Conservation (phyloP, 2,329 filamentous ascomycete species). For the Sclerotinia minor region DNA sequence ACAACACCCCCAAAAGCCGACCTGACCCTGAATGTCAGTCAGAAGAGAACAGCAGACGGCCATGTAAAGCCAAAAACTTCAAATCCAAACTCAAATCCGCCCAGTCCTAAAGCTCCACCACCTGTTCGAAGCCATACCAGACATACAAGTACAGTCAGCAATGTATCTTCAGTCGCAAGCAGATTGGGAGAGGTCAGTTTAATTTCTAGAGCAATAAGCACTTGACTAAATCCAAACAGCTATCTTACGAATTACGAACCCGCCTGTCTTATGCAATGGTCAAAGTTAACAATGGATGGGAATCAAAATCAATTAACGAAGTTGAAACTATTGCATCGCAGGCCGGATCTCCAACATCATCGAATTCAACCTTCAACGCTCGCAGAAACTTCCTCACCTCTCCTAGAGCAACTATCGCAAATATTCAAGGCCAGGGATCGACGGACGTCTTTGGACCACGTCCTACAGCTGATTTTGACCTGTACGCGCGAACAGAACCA, state of each 20-base stretch:
- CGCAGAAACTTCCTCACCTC: slow-evolving; percentile 56
- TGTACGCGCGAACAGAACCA: slow-evolving; percentile 41
- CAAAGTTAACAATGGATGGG: slow-evolving; percentile 89
- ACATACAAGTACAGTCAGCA: slow-evolving; percentile 68
- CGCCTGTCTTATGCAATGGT: slow-evolving; percentile 91
- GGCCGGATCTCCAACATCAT: slow-evolving; percentile 62
- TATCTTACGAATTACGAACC: slow-evolving; percentile 67
- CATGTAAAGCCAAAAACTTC: slow-evolving; percentile 59
- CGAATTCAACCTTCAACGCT: slow-evolving; percentile 56
- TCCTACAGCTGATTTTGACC: slow-evolving; percentile 39
- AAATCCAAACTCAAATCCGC: slow-evolving; percentile 53
- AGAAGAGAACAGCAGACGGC: slow-evolving; percentile 78
- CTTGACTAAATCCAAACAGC: slow-evolving; percentile 35
- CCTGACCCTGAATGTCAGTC: slow-evolving; percentile 44
- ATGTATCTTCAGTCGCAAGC: slow-evolving; percentile 60
- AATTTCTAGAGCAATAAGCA: slow-evolving; percentile 7
- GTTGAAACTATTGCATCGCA: slow-evolving; percentile 74
- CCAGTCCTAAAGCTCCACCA: slow-evolving; percentile 34
- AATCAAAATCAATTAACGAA: slow-evolving; percentile 74
- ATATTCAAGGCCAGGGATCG: slow-evolving; percentile 38
- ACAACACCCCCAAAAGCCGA: slow-evolving; percentile 31
- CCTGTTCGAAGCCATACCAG: slow-evolving; percentile 59
- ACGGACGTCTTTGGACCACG: slow-evolving; percentile 25
- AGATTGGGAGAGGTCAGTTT: slow-evolving; percentile 72
- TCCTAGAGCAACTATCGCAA: slow-evolving; percentile 49